Evolutionary conservation across 2,329 filamentous ascomycete genomes (phyloP), one percentile per base, ranked within the genome.

Genomic region (Exserohilum rostratum): DNA sequence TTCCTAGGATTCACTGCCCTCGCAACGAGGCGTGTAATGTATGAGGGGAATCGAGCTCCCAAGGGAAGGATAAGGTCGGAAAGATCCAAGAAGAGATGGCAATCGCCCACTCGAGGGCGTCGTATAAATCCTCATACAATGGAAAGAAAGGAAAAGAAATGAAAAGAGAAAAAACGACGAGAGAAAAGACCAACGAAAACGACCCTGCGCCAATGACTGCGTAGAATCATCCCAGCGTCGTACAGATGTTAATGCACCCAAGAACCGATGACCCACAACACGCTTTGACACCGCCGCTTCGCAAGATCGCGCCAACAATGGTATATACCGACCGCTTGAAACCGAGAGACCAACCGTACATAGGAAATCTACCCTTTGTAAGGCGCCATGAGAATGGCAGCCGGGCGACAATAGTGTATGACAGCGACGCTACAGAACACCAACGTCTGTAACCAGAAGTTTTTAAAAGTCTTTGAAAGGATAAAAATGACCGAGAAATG

Each of bases 281-380:
- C 63, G 60, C 63, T 64, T 62, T 62, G 69, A 74, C 73, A 75
- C 71, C 71, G 59, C 37, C 70, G 71, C 71, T 74, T 72, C 71
- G 68, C 70, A 72, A 67, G 61, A 64, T 67, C 68, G 68, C 70
- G 70, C 72, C 62, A 57, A 57, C 60, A 67, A 66, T 76, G 73
- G 73, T 76, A 76, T 76, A 75, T 71, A 74, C 71, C 71, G 69
- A 68, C 72, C 70, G 65, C 66, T 58, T 65, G 58, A 66, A 68
- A 65, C 64, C 62, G 56, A 64, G 54, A 68, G 43, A 65, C 70
- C 65, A 64, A 65, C 62, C 67, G 62, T 68, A 74, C 72, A 74
- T 72, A 76, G 64, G 70, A 74, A 75, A 75, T 75, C 73, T 74
- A 73, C 71, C 72, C 68, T 62, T 68, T 68, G 64, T 68, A 67